Conservation (phyloP, 805 yeast species). For the Kodamaea hsintzibuensis region DNA sequence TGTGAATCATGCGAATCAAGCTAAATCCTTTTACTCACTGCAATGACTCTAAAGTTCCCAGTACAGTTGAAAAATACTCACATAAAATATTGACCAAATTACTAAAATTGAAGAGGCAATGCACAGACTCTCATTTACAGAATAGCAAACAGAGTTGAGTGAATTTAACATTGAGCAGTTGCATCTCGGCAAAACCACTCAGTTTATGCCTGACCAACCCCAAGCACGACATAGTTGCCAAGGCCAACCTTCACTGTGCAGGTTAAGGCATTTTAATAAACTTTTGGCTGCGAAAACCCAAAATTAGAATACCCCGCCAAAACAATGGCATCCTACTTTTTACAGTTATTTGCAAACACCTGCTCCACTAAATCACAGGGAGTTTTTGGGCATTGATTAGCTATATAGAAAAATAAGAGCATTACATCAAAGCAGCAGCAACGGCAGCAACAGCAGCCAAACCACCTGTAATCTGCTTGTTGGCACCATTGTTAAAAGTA, state of each 20-base stretch:
- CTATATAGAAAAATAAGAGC: background rate
- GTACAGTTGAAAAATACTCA: no score
- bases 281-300: background rate
- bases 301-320: background rate
- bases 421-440: slow-evolving; percentile 8
- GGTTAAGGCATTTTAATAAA: background rate
- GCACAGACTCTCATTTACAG: no score
- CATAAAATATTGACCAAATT: no score
- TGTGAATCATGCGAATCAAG: no score
- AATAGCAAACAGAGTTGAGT: no score
- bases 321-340: background rate
- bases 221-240: no score
- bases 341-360: background rate
- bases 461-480: slow-evolving; percentile 7
- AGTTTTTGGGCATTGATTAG: slow-evolving; percentile 1
- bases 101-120: no score
- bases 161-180: no score
- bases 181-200: no score
- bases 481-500: slow-evolving; percentile 8
- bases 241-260: background rate
- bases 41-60: no score
- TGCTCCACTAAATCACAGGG: slow-evolving; percentile 5
- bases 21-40: no score
- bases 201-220: no score
- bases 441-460: slow-evolving; percentile 9